Evolutionary conservation across 768 basidiomycete species (phyloP).

Genomic region (Dacryopinax primogenitus): DNA sequence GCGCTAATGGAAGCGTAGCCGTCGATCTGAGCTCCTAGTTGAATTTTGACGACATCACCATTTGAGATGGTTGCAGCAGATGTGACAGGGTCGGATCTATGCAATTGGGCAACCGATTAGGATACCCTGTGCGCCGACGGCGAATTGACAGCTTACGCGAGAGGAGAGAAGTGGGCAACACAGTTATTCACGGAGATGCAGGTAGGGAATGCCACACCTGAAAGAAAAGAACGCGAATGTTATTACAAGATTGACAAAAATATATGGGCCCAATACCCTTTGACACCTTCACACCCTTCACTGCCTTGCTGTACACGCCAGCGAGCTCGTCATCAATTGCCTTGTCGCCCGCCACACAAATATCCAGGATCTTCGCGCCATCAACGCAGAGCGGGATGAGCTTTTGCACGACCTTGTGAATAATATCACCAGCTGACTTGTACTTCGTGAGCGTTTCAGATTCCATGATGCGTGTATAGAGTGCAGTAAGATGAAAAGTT

Average conservation of each 20-base stretch:
- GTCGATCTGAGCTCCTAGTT: slow-evolving; percentile 94
- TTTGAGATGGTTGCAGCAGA: slow-evolving; percentile 43
- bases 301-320: slow-evolving; percentile 76
- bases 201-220: slow-evolving; percentile 91
- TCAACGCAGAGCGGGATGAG: slow-evolving; percentile 62
- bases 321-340: slow-evolving; percentile 76
- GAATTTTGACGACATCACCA: slow-evolving; percentile 89
- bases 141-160: slow-evolving; percentile 46
- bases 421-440: slow-evolving; percentile 85
- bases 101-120: not conserved
- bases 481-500: not conserved
- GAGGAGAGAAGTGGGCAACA: slow-evolving; percentile 93
- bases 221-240: not conserved
- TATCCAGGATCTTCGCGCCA: slow-evolving; percentile 74
- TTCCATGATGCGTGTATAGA: not conserved
- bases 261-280: slow-evolving; percentile 47
- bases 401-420: slow-evolving; percentile 70
- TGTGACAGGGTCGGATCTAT: not conserved
- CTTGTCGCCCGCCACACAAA: slow-evolving; percentile 88
- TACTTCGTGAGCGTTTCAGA: slow-evolving; percentile 24
- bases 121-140: not conserved
- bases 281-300: slow-evolving; percentile 74
- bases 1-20: slow-evolving; percentile 89
- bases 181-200: slow-evolving; percentile 87
- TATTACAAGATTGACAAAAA: not conserved